These are phyloP conservation scores for Diutina mesorugosa DNA, from an alignment of 1,139 yeast species.

Conservation along the genomic window DNA sequence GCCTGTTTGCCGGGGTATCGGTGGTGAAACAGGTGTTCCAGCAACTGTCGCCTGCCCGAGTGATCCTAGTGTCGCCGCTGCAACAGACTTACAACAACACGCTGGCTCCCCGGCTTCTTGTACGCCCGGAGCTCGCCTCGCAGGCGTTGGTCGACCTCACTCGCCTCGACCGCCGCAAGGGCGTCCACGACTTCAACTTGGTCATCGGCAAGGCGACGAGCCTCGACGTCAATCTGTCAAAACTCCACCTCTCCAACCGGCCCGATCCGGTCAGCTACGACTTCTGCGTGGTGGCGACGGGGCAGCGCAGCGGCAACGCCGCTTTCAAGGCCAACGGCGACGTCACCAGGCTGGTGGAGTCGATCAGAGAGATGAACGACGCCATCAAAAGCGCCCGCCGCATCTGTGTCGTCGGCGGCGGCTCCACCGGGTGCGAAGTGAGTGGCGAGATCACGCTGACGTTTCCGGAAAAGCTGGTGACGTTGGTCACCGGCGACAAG, in stretches of 20 bases:
- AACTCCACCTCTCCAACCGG: conserved; percentile 6
- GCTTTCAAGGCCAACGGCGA: conserved; percentile 6
- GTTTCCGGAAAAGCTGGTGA: conserved; percentile 11
- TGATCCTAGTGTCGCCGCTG: conserved; percentile 11
- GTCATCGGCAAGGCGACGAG: conserved; percentile 12
- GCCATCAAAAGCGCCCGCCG: conserved; percentile 11
- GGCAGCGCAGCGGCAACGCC: conserved; percentile 11
- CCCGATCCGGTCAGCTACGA: conserved; percentile 11
- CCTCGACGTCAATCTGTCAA: conserved; percentile 12
- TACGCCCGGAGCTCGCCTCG: conserved; percentile 12
- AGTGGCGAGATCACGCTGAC: conserved; percentile 21
- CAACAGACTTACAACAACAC: conserved; percentile 11
- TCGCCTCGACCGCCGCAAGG: conserved; percentile 8
- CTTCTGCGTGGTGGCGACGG: conserved; percentile 21
- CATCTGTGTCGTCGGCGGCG: conserved; percentile 27
- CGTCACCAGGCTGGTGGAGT: conserved; percentile 5
- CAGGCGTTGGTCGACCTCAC: conserved; percentile 11
- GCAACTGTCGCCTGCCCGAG: conserved; percentile 4
- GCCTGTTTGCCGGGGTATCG: conserved; percentile 18
- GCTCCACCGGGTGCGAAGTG: conserved; percentile 27
- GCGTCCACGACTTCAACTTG: conserved; percentile 9
- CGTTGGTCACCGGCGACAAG: conserved; percentile 15
- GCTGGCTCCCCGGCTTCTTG: conserved; percentile 20
- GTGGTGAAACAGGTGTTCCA: conserved; percentile 12
- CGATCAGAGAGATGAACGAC: conserved; percentile 3